Base-by-base conservation (phyloP, 805 yeast species). In the Henningerozyma blattae region DNA sequence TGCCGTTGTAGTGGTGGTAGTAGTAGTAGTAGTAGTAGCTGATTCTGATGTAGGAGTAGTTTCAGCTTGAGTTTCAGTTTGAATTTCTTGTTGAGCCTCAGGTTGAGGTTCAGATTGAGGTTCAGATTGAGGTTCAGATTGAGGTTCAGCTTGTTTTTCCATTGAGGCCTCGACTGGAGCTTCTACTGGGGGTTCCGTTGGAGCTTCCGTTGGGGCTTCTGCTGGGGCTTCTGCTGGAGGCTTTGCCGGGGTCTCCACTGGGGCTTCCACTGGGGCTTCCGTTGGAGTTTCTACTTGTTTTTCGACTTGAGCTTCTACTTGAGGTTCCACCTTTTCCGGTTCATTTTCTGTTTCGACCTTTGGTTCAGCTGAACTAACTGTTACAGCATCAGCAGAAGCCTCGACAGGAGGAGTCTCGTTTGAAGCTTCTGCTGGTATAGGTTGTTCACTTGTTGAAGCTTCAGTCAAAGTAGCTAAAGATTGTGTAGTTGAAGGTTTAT, bases 91-190 rank as follows among this genome's bases (percentile, higher is more conserved):
- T 25, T 30, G 32, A 15, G 29, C 27, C 25, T 30, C 18, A 9
- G 29, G 30, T 18, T 33, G 35, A 10, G 35, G 30, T 26, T 38
- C 37, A 1, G 34, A 18, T 27, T 31, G 37, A 13, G 30, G 25
- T 16, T 34, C 33, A 6, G 32, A 32, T 14, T 33, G 33, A 8
- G 24, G 26, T 30, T 30, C 33, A 5, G 37, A 32, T 31, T 36
- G 39, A 1, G 33, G 33, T 13, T 34, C 34, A 3, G 17, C 31
- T 19, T 32, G 35, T 4, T 24, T 30, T 29, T 34, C 30, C 4
- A n/a, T n/a, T n/a, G n/a, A n/a, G n/a, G 32, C 28, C 25, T 34
- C 33, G 13, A 22, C 28, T 22, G 22, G 31, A n/a, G 31, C 22
- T 27, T 28, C 30, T 1, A 33, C 27, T 27, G 31, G 36, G 10